Evolutionary conservation across 805 yeast genomes (phyloP), one percentile per base, ranked within the genome.

Genomic region (Candida ficus): DNA sequence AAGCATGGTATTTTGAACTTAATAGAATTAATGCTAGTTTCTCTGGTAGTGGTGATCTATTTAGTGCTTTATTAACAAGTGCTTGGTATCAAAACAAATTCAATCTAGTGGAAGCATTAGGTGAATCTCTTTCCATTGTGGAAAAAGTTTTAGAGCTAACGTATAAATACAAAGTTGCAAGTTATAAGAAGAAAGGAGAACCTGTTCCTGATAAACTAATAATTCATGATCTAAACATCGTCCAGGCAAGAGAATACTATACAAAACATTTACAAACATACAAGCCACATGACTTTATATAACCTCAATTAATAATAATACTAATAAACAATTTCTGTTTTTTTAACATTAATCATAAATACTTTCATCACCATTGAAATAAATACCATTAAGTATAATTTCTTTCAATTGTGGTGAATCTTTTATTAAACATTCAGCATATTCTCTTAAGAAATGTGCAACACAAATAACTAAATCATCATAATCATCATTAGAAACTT

Each of bases 41-140:
- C 56, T 79, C 78, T 30, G 93, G 93, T 1, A 74, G 85, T 43
- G 93, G 93, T 3, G 93, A 84, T 55, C 60, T 84, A 14, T 81
- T 83, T 56, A 67, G 80, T 3, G 88, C 82, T 1, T 53, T 84
- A 13, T 47, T 83, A 16, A 68, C 81, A 3, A 75, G 82, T 48
- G 58, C 66, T 2, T 70, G 71, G 46, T 63, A 64, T 41, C 58
- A 29, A 3, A 26, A 33, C 2, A 21, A 43, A 0, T 56, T 64
- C 5, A 11, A 33, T 7, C 44, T 70, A 13, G 42, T 44, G 0
- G 44, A 47, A 0, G 65, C 78, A 3, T 49, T 75, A 22, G 61
- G 61, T 17, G 64, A 66, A 37, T 68, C 73, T 0, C 48, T 74
- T 5, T 47, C 61, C 2, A 58, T 63, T 18, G 70, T 73, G 23